Evolutionary conservation across 2,329 filamentous ascomycete species (phyloP).

Genomic region (Leptodontidium sp.): DNA sequence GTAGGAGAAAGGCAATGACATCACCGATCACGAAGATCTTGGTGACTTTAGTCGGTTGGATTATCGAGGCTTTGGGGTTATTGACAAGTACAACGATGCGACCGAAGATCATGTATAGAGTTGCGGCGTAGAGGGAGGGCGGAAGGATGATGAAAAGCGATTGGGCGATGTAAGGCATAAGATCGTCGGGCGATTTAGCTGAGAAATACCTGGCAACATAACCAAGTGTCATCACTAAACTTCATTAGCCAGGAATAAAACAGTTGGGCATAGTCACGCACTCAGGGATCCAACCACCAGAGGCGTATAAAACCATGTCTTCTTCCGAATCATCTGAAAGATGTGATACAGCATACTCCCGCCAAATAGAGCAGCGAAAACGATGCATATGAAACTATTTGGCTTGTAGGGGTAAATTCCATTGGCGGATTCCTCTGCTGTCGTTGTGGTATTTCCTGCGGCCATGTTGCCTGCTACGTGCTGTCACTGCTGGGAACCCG

Average conservation of each 20-base stretch:
- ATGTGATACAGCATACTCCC: conserved; percentile 29
- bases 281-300: conserved; percentile 31
- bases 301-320: conserved; percentile 36
- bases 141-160: conserved; percentile 43
- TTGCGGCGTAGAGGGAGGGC: conserved; percentile 46
- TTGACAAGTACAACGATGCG: conserved; percentile 40
- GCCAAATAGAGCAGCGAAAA: conserved; percentile 30
- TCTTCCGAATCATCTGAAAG: conserved; percentile 32
- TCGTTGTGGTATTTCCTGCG: neutral
- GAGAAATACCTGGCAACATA: conserved; percentile 35
- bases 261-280: conserved; percentile 20
- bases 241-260: neutral
- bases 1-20: conserved; percentile 60
- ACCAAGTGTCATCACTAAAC: conserved; percentile 38
- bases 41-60: conserved; percentile 56
- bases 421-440: neutral
- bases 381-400: conserved; percentile 20
- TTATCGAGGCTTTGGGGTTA: conserved; percentile 45
- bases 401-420: conserved; percentile 30
- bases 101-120: conserved; percentile 46
- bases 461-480: neutral
- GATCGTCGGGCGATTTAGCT: conserved; percentile 39
- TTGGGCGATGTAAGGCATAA: conserved; percentile 46
- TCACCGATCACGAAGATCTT: conserved; percentile 64
- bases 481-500: neutral